phyloP scores from a whole-genome alignment of 2,329 filamentous ascomycete species.

The Aphanocladium album region DNA sequence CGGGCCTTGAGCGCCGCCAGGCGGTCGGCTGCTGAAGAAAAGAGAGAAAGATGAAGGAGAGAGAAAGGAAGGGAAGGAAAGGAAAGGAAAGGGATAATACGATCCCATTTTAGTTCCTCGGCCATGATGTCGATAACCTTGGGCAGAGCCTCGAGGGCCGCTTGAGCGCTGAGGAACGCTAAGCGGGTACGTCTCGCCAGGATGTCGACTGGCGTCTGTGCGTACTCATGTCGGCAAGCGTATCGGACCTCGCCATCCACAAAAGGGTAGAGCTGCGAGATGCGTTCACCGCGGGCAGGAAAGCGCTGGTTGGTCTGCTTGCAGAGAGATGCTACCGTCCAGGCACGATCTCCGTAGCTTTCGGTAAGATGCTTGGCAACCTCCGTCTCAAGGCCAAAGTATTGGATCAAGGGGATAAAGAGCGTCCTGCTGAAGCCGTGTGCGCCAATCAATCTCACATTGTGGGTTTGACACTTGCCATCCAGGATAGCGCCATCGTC shows the following conservation, averaged over 20 bases:
- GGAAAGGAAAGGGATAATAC: slow-evolving; percentile 9
- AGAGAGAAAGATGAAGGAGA: neutral
- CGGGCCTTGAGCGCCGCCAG: too few species aligned
- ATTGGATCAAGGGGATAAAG: slow-evolving; percentile 92
- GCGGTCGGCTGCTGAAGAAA: too few species aligned
- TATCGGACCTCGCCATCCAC: slow-evolving; percentile 90
- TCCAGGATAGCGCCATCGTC: slow-evolving; percentile 61
- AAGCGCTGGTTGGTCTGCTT: slow-evolving; percentile 72
- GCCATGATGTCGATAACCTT: slow-evolving; percentile 84
- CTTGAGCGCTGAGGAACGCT: slow-evolving; percentile 88
- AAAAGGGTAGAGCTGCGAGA: slow-evolving; percentile 79
- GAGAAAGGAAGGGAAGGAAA: neutral
- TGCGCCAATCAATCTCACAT: slow-evolving; percentile 74
- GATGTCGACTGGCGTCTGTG: slow-evolving; percentile 84
- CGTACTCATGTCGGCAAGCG: slow-evolving; percentile 82
- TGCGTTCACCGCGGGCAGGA: slow-evolving; percentile 75
- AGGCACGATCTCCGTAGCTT: slow-evolving; percentile 88
- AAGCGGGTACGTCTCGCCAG: slow-evolving; percentile 78
- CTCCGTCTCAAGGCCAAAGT: slow-evolving; percentile 87
- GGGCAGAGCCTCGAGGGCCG: slow-evolving; percentile 79
- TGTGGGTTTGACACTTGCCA: slow-evolving; percentile 77
- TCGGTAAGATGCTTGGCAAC: slow-evolving; percentile 83
- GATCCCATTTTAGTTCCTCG: slow-evolving; percentile 75
- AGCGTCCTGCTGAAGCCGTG: slow-evolving; percentile 84
- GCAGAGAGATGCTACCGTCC: slow-evolving; percentile 81